Base-by-base conservation (phyloP, 441 rosid genomes). In the Brassica balearica region DNA sequence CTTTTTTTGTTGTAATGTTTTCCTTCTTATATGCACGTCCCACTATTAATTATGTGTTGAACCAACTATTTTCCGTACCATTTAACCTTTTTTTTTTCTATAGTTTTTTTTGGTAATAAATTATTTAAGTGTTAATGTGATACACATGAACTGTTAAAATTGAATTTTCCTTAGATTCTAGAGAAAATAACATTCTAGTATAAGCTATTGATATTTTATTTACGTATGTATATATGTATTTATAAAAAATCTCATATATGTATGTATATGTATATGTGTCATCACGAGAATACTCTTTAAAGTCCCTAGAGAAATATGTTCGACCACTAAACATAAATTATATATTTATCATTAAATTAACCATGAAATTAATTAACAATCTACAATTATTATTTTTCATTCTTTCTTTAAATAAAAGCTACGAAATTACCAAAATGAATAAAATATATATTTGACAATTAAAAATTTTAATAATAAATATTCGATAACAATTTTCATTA, bases 21-120 rank as follows among this genome's bases (percentile, higher is more conserved):
- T 55, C 59, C n/a, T 34, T 9, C 61, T 23, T 55, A 10, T 17
- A 56, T 66, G 65, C 19, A 56, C 41, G 43, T 65, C 71, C 77
- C 23, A 64, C 23, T 64, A 25, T 43, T 56, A 17, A 9, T 19
- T 25, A 11, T 46, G 51, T 22, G 12, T 3, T 63, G 66, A 14
- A 10, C 43, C 19, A 6, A 22, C 15, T 32, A 34, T 12, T 34
- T 25, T 32, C 17, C 17, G 36, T 65, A 32, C 77, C 71, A 22
- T 55, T 53, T 32, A 56, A 8, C 25, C 1, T 19, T 25, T 19
- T 25, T 8, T 56, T 8, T 32, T n/a, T 4, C 0, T 15, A 32
- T 53, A 34, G 11, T n/a, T 51, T 7, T 1, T 7, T 1, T 2
- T n/a, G 14, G 8, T 63, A 73, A 73, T 29, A 63, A 62, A 20